These are phyloP conservation scores for Trichoderma sp. DNA, from an alignment of 2,329 filamentous ascomycete species.

Conservation along the genomic window DNA sequence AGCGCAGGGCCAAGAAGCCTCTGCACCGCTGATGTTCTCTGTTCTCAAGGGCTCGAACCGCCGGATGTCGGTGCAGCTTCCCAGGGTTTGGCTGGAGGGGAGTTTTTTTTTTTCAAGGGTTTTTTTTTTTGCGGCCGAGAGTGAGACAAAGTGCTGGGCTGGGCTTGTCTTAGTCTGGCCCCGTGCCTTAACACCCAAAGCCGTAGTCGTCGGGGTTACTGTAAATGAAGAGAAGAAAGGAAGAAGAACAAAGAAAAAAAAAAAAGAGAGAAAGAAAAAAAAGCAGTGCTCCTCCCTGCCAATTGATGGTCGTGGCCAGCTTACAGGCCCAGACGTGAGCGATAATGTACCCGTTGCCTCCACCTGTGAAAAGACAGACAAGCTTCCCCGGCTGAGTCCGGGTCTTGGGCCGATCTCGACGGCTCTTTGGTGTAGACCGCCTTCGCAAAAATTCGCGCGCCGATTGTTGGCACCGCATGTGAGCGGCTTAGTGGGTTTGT, in stretches of 20 bases:
- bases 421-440: conserved; percentile 16
- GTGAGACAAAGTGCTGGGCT: background rate
- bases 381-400: conserved; percentile 12
- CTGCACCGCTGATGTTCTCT: conserved; percentile 2
- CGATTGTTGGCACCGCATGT: conserved; percentile 9
- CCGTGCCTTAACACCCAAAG: conserved; percentile 8
- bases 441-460: conserved; percentile 21
- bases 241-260: background rate
- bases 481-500: conserved; percentile 7
- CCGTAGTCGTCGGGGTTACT: background rate
- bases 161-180: conserved; percentile 1
- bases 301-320: background rate
- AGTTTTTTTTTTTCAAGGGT: background rate
- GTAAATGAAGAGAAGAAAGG: background rate
- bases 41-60: conserved; percentile 4
- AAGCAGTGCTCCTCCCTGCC: background rate
- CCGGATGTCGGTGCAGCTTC: conserved; percentile 1
- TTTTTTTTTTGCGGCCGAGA: background rate
- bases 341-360: conserved; percentile 7
- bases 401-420: conserved; percentile 18
- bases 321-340: background rate
- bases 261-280: background rate
- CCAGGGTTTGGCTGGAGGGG: background rate
- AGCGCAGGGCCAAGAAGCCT: conserved; percentile 18
- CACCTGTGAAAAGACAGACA: background rate